Base-by-base conservation (phyloP, 2,329 filamentous ascomycete species). In the Alternaria solani region DNA sequence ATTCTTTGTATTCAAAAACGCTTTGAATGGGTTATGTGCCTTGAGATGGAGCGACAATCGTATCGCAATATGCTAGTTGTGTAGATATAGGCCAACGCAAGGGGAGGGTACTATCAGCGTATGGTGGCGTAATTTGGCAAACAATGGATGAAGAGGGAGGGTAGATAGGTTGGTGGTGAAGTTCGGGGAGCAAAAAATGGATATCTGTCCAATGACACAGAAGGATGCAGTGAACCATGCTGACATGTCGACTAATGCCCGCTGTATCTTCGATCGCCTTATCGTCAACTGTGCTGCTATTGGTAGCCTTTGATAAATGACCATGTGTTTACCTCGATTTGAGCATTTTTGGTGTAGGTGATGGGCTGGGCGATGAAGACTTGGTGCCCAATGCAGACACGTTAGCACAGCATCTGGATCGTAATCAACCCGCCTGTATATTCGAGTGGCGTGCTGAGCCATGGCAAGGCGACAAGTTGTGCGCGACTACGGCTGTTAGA, bases 201-300 rank as follows among this genome's bases (percentile, higher is more conserved):
- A 42, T 49, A 48, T 36, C 32, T 49, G 34, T 39, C 32, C 57
- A 49, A 57, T 54, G 52, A 36, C 32, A 7, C 1, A 5, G 14
- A 36, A 36, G 5, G 32, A 36, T 3, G 14, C 14, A 18, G 36
- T 41, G 53, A 55, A 30, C 26, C 4, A 44, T 44, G 51, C 44
- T 55, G 20, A 2, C 23, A 20, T 7, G 18, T 25, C 28, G 41
- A 58, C 65, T 55, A 63, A 72, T 20, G 75, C 74, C 5, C 75
- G 78, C 60, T 78, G 78, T 68, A 78, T 77, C 64, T 76, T 78
- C 70, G 77, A 76, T 62, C 67, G 68, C 4, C 67, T 78, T 11
- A 74, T 77, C 23, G 75, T 78, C 44, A 76, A 78, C 56, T 73
- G 70, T 36, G 57, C 65, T 3, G 57, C 59, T 28, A 69, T 75